Evolutionary conservation across 768 basidiomycete species (phyloP), one percentile per base, ranked within the genome.

Genomic region (Fomitopsis serialis): DNA sequence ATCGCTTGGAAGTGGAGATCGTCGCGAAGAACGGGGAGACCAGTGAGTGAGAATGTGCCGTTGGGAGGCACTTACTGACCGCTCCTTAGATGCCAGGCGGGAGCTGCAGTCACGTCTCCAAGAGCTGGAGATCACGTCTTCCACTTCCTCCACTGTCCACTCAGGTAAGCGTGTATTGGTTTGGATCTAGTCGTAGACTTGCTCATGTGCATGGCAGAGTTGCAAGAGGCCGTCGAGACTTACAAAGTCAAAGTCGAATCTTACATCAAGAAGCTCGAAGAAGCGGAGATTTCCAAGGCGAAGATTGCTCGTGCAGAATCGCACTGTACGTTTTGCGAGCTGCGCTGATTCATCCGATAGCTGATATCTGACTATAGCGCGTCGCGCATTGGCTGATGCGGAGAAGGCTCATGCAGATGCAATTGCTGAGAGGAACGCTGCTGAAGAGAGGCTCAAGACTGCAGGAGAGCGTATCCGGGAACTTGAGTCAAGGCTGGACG

Each of bases 251-350:
- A 89, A 61, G 76, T 81, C 32, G 74, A 78, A 46, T 70, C 74
- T 1, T 80, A 81, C 53, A 77, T 81, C 27, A 75, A 77, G 43
- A 78, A 79, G 10, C 74, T 88, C 21, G 84, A 90, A 64, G 79
- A 79, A 12, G 77, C 82, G 0, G 88, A 91, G 61, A 80, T 88
- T 48, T 81, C 80, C 7, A 75, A 79, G 44, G 85, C 79, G 6
- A 88, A 82, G 59, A 76, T 79, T 13, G 78, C 80, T 45, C 78
- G 84, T 15, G 78, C 78, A 3, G 88, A 89, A 67, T 75, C 79
- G 4, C 75, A 79, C 59, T 75, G 89, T 89, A 6, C 40, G 15
- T 40, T 17, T 12, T 9, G 13, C 34, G 27, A 42, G 13, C 40
- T 32, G 11, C n/a, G 32, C 5, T 22, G 3, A 19, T 45, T 25